phyloP scores from a whole-genome alignment of 1,284 basidiomycete genomes.

The Fomitopsis palustris region DNA sequence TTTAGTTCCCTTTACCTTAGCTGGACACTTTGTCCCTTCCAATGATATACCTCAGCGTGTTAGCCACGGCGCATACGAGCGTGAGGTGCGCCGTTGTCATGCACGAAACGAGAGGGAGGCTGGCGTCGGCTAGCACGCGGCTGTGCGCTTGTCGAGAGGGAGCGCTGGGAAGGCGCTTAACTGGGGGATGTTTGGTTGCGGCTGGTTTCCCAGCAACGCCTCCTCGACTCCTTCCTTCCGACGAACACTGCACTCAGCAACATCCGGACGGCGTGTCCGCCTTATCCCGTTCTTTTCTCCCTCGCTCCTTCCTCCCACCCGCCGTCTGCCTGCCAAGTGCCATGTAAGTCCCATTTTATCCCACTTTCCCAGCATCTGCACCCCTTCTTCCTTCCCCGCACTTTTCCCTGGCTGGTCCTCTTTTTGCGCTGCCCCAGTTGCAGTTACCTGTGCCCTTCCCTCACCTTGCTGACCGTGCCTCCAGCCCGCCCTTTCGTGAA shows the following conservation, averaged over 20 bases:
- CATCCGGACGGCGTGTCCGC: conserved; percentile 4
- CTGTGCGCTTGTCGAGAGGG: not conserved
- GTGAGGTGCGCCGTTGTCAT: not conserved
- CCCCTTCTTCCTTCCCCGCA: not conserved
- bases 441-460: not conserved
- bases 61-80: not conserved
- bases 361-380: not conserved
- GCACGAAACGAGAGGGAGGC: not conserved
- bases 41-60: not conserved
- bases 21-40: not conserved
- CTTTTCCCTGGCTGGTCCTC: conserved; percentile 4
- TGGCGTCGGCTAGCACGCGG: not conserved
- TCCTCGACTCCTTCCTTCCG: not conserved
- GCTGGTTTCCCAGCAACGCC: conserved; percentile 4
- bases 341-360: conserved; percentile 1
- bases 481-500: conserved; percentile 1
- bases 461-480: conserved; percentile 1
- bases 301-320: not conserved
- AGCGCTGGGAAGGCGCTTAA: not conserved
- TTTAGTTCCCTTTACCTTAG: not conserved
- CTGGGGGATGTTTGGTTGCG: not conserved
- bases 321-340: not conserved
- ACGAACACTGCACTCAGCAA: conserved; percentile 2
- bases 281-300: conserved; percentile 1
- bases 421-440: not conserved